Conservation (phyloP, 768 basidiomycete genomes). For the Amanita thiersii region DNA sequence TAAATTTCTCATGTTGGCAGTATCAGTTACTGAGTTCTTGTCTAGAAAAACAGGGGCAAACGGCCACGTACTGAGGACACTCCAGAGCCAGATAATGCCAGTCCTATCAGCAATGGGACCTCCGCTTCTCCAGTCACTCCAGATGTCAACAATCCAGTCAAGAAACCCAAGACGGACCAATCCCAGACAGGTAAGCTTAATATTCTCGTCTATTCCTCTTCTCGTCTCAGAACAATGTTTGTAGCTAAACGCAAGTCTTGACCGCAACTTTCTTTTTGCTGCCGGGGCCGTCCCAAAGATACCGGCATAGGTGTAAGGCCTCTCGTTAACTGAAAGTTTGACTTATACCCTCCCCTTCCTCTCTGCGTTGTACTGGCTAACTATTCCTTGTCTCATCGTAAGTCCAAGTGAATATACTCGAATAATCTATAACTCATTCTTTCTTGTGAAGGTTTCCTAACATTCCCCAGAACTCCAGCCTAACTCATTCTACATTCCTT, state of each 20-base stretch:
- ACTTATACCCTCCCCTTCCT: constrained; percentile 4
- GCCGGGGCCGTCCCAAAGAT: constrained; percentile 21
- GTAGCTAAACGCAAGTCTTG: constrained; percentile 17
- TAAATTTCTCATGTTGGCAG: neutral
- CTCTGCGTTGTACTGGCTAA: constrained; percentile 1
- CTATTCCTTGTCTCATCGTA: neutral
- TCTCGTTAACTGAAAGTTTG: constrained; percentile 18
- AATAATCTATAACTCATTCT: too few relatives aligned
- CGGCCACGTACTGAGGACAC: constrained; percentile 36
- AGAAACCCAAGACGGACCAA: neutral
- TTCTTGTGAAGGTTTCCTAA: too few relatives aligned
- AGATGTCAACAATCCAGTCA: neutral
- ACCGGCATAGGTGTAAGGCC: constrained; percentile 22
- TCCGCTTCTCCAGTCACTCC: neutral
- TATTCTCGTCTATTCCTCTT: neutral
- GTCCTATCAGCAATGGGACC: neutral
- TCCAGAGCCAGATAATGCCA: constrained; percentile 15
- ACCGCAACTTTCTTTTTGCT: constrained; percentile 18
- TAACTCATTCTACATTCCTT: too few relatives aligned
- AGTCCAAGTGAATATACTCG: too few relatives aligned
- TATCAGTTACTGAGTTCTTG: neutral
- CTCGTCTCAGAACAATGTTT: neutral
- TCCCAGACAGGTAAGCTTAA: neutral
- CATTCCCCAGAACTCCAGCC: too few relatives aligned
- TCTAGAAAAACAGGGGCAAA: constrained; percentile 52